Evolutionary conservation across 139 green algal species (phyloP).

Genomic region (Eudorina sp.): DNA sequence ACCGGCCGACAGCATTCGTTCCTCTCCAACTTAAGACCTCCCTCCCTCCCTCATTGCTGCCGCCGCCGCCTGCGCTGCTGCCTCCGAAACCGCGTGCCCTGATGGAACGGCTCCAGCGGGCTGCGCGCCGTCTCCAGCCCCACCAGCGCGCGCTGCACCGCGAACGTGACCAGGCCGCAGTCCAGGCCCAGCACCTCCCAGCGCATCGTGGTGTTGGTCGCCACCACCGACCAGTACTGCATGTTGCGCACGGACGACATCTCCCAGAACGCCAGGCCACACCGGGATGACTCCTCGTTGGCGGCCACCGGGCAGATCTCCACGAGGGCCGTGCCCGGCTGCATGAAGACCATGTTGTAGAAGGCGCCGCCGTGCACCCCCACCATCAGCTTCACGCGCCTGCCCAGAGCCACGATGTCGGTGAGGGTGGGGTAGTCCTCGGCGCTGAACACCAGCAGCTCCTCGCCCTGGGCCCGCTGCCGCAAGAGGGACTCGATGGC

Average conservation of each 20-base stretch:
- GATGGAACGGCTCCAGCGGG: not conserved
- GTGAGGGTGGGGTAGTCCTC: not conserved
- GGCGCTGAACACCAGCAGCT: not conserved
- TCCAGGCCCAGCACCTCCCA: not conserved
- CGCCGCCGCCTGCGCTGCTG: too few relatives aligned
- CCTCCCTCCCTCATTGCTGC: too few relatives aligned
- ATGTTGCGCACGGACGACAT: not conserved
- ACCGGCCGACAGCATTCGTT: too few relatives aligned
- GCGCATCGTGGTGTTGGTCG: not conserved
- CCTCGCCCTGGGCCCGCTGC: not conserved
- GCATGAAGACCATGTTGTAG: conserved; percentile 9
- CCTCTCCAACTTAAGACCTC: too few relatives aligned
- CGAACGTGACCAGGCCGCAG: not conserved
- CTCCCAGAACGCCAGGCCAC: not conserved
- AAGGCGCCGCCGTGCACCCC: conserved; percentile 7
- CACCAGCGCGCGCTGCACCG: not conserved
- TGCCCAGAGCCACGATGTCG: not conserved
- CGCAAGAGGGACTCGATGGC: not conserved
- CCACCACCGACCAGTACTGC: conserved; percentile 1
- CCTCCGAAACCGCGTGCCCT: not conserved
- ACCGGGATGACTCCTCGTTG: not conserved
- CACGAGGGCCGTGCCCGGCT: not conserved
- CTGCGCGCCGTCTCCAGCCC: not conserved
- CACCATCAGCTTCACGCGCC: conserved; percentile 6
- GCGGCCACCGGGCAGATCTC: not conserved